These are phyloP conservation scores for Mycena floridula DNA, from an alignment of 768 basidiomycete genomes.

Conservation along the genomic window DNA sequence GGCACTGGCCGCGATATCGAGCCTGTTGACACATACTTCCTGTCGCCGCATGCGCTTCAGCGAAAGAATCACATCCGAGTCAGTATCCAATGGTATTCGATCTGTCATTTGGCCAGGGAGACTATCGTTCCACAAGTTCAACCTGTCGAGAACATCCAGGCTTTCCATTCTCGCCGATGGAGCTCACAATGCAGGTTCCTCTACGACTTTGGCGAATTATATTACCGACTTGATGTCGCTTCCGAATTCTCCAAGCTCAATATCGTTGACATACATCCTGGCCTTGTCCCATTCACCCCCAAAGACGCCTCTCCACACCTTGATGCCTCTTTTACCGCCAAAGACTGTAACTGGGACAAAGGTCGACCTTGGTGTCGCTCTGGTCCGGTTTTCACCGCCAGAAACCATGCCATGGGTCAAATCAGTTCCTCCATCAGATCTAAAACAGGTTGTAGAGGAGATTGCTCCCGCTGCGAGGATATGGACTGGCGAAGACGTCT, in stretches of 20 bases:
- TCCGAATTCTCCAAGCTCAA: slow-evolving; percentile 8
- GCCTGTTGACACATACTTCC: slow-evolving; percentile 38
- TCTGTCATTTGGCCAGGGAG: slow-evolving; percentile 75
- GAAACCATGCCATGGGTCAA: slow-evolving; percentile 95
- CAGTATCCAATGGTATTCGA: slow-evolving; percentile 53
- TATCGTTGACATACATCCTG: slow-evolving; percentile 65
- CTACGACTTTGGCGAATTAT: slow-evolving; percentile 61
- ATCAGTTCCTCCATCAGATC: slow-evolving; percentile 44
- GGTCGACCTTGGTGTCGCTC: slow-evolving; percentile 41
- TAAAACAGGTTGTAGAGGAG: slow-evolving; percentile 37
- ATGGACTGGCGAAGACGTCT: slow-evolving; percentile 33
- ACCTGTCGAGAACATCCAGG: slow-evolving; percentile 5
- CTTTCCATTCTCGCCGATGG: slow-evolving; percentile 75
- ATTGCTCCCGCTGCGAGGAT: slow-evolving; percentile 41
- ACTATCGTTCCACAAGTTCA: slow-evolving; percentile 57
- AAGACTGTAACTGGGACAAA: slow-evolving; percentile 18
- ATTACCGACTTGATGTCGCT: slow-evolving; percentile 33
- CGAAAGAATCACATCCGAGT: slow-evolving; percentile 37
- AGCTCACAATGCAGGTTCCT: slow-evolving; percentile 86
- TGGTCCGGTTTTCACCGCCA: slow-evolving; percentile 64
- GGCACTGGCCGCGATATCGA: slow-evolving; percentile 56
- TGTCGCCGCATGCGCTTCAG: slow-evolving; percentile 16
- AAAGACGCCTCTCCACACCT: slow-evolving; percentile 69
- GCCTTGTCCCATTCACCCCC: slow-evolving; percentile 83
- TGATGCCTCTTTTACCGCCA: slow-evolving; percentile 56